Evolutionary conservation across 116 monocot genomes (phyloP).

Genomic region (Dioscorea cayenensis): DNA sequence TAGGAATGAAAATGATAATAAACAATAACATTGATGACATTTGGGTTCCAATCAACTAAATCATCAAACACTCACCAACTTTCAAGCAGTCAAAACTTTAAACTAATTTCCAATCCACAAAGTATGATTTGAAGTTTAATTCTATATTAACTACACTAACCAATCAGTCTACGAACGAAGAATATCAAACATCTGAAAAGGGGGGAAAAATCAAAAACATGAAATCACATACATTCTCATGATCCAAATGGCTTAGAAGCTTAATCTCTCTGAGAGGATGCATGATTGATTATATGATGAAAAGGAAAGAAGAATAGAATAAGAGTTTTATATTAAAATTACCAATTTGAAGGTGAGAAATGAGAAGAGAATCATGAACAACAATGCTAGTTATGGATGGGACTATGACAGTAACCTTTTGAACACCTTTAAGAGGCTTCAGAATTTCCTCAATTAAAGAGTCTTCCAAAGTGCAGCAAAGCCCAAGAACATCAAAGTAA

Average conservation of each 20-base stretch:
- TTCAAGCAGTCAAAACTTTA: no score
- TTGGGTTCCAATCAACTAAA: no score
- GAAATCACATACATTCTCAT: slow-evolving; percentile 70
- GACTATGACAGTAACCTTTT: slow-evolving; percentile 66
- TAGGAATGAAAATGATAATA: no score
- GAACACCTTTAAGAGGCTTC: slow-evolving; percentile 46
- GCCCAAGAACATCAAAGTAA: slow-evolving; percentile 92
- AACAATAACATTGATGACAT: no score
- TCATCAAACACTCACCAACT: no score
- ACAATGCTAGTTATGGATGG: slow-evolving; percentile 67
- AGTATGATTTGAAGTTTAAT: no score
- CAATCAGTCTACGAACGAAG: no score
- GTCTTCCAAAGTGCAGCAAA: slow-evolving; percentile 87
- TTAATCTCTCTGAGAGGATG: slow-evolving; percentile 80
- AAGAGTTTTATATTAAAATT: not conserved
- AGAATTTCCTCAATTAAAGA: slow-evolving; percentile 74
- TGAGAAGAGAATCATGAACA: slow-evolving; percentile 35
- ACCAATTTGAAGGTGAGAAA: slow-evolving; percentile 61
- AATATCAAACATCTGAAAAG: no score
- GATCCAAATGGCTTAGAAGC: slow-evolving; percentile 83
- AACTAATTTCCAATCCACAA: no score
- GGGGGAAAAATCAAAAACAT: not conserved
- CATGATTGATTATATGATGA: no score
- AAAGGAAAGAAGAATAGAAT: no score
- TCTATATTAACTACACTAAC: no score